A percentile compares a stretch with the other conserved stretches of the same genome.
phyloP scores from a whole-genome alignment of 495 filamentous ascomycete genomes.

The Trichocladium uniseriatum region DNA sequence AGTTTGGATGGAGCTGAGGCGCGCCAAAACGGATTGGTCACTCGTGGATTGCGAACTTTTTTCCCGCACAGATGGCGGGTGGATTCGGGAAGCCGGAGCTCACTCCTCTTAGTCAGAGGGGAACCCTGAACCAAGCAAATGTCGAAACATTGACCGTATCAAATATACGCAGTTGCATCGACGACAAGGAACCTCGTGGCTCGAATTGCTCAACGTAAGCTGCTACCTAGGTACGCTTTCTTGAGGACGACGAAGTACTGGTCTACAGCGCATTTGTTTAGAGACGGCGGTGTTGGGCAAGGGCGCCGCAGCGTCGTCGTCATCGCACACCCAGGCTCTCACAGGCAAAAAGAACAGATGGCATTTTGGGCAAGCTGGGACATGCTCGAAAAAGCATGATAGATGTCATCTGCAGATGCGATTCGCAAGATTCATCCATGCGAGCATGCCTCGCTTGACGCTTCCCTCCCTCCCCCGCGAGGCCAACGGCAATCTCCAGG shows the following conservation, averaged over 20 bases:
- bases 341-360: slow-evolving; percentile 5
- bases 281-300: too few species aligned
- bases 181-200: neutral
- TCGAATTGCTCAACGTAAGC: neutral
- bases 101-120: neutral
- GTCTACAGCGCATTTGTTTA: too few species aligned
- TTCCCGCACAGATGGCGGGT: slow-evolving; percentile 4
- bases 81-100: too few species aligned
- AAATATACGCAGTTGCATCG: neutral
- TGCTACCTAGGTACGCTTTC: too few species aligned
- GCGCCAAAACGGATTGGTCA: neutral
- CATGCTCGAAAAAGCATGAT: neutral
- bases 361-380: neutral
- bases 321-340: too few species aligned
- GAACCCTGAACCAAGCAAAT: neutral
- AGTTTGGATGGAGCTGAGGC: neutral
- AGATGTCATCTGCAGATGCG: neutral
- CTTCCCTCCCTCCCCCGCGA: neutral
- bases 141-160: too few species aligned
- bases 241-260: too few species aligned
- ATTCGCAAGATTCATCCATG: neutral
- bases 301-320: too few species aligned
- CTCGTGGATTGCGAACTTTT: slow-evolving; percentile 4
- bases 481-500: neutral
- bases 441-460: neutral